Evolutionary conservation across 805 yeast genomes (phyloP).

Genomic region (Saturnispora serradocipensis): DNA sequence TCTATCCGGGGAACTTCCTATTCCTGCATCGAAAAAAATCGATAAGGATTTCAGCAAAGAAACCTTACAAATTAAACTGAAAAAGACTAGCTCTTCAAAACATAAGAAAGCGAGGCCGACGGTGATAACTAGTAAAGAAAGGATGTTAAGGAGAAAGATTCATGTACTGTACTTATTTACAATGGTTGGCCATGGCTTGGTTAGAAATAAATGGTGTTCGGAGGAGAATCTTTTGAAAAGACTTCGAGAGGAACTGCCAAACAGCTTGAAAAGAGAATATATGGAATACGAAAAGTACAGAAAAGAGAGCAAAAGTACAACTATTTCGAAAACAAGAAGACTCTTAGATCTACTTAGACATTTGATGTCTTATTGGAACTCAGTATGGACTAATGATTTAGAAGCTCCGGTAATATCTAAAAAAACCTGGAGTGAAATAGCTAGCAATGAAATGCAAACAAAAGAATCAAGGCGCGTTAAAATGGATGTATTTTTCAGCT

Average conservation of each 20-base stretch:
- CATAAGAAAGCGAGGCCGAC: constrained; percentile 23
- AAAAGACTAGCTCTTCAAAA: constrained; percentile 9
- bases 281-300: constrained; percentile 22
- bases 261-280: constrained; percentile 36
- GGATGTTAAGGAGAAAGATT: constrained; percentile 38
- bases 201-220: constrained; percentile 70
- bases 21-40: background rate
- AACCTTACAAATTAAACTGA: constrained; percentile 19
- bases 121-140: constrained; percentile 46
- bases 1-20: constrained; percentile 13
- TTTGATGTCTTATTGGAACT: constrained; percentile 51
- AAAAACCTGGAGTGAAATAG: constrained; percentile 41
- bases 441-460: constrained; percentile 6
- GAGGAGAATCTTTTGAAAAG: constrained; percentile 32
- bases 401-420: constrained; percentile 40
- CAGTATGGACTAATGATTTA: constrained; percentile 24
- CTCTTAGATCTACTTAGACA: constrained; percentile 71
- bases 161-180: constrained; percentile 53
- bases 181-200: constrained; percentile 57
- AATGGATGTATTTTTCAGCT: constrained; percentile 34
- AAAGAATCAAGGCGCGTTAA: constrained; percentile 23
- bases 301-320: constrained; percentile 14
- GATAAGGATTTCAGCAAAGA: constrained; percentile 5
- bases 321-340: constrained; percentile 46
- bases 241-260: constrained; percentile 41